Evolutionary conservation across 768 basidiomycete genomes (phyloP).

Genomic region (Filobasidium floriforme): DNA sequence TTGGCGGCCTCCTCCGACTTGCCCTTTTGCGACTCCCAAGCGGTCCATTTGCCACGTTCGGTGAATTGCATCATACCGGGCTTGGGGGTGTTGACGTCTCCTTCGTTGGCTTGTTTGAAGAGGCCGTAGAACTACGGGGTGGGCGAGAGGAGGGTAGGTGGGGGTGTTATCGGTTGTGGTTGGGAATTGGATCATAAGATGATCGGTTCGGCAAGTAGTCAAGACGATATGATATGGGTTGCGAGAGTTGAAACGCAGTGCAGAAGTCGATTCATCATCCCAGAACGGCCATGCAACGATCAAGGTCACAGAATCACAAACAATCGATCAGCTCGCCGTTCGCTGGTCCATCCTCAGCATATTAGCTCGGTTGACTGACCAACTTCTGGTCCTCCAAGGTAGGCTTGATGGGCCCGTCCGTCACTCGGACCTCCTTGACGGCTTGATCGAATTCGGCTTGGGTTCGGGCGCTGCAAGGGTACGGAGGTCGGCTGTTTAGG

Average conservation of each 20-base stretch:
- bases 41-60: constrained; percentile 90
- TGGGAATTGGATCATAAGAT: not conserved
- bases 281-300: constrained; percentile 46
- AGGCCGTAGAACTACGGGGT: constrained; percentile 81
- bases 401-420: constrained; percentile 73
- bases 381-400: constrained; percentile 64
- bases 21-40: constrained; percentile 72
- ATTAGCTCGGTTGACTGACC: constrained; percentile 54
- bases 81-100: constrained; percentile 57
- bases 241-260: too few relatives aligned
- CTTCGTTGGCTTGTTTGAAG: constrained; percentile 82
- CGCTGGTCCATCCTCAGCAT: constrained; percentile 57
- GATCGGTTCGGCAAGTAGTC: not conserved
- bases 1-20: constrained; percentile 63
- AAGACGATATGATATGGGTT: not conserved
- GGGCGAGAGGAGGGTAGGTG: not conserved
- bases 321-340: constrained; percentile 73
- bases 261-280: not conserved
- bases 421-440: constrained; percentile 43
- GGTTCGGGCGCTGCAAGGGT: not conserved
- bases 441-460: constrained; percentile 37
- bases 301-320: too few relatives aligned
- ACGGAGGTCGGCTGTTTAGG: not conserved
- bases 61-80: constrained; percentile 64
- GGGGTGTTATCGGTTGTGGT: not conserved